These are phyloP conservation scores for Rhizophora apiculata DNA, from an alignment of 345 rosid species.

Conservation along the genomic window DNA sequence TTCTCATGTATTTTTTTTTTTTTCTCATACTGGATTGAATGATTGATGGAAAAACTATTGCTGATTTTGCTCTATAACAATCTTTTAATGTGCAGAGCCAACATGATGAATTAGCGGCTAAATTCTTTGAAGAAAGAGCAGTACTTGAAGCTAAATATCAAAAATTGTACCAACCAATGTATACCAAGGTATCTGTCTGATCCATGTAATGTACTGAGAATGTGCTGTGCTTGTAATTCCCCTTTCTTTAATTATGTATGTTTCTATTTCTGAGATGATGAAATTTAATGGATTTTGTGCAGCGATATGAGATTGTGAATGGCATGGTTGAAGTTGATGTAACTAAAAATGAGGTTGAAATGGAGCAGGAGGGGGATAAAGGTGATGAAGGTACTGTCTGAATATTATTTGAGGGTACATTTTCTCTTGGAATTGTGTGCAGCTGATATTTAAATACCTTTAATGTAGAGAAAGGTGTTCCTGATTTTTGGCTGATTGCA, in stretches of 20 bases:
- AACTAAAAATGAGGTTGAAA: slow-evolving; percentile 37
- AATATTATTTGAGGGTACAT: background rate
- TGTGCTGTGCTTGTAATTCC: background rate
- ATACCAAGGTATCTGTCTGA: slow-evolving; percentile 49
- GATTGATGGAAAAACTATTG: too few relatives aligned
- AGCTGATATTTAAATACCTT: slow-evolving; percentile 17
- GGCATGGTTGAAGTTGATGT: slow-evolving; percentile 73
- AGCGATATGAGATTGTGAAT: slow-evolving; percentile 92
- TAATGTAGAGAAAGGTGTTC: slow-evolving; percentile 84
- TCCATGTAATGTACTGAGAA: background rate
- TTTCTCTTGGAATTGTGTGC: background rate
- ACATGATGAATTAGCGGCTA: slow-evolving; percentile 78
- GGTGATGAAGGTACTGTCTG: slow-evolving; percentile 51
- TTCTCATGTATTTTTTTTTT: too few relatives aligned
- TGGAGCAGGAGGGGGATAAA: slow-evolving; percentile 55
- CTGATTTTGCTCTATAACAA: too few relatives aligned
- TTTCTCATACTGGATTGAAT: too few relatives aligned
- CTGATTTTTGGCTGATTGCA: slow-evolving; percentile 89
- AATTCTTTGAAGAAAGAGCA: slow-evolving; percentile 88
- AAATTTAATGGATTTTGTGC: slow-evolving; percentile 10
- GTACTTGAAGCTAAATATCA: slow-evolving; percentile 91
- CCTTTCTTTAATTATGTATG: background rate
- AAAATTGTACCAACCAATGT: slow-evolving; percentile 74
- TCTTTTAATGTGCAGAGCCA: slow-evolving; percentile 48
- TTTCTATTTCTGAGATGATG: background rate